These are phyloP conservation scores for Suhomyces faveliae DNA, from an alignment of 805 yeast genomes.

Conservation along the genomic window DNA sequence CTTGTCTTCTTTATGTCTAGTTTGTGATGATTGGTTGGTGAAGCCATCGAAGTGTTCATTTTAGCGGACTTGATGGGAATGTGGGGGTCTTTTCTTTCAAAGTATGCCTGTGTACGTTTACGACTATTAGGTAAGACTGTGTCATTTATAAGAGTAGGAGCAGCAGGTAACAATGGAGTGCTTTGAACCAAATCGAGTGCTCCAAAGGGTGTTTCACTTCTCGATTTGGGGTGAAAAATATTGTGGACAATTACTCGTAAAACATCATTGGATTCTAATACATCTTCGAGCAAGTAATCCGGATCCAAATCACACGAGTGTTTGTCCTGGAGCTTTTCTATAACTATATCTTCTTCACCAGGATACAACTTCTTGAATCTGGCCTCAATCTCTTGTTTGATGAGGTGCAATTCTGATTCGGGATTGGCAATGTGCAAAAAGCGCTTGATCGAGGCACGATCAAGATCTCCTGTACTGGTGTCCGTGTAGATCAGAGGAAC, in stretches of 20 bases:
- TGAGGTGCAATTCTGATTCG: constrained; percentile 43
- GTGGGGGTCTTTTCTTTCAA: constrained; percentile 22
- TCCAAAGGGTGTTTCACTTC: constrained; percentile 2
- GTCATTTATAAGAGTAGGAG: constrained; percentile 19
- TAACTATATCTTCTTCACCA: constrained; percentile 49
- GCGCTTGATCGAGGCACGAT: constrained; percentile 34
- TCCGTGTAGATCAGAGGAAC: constrained; percentile 26
- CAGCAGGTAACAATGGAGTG: constrained; percentile 17
- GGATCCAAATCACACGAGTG: constrained; percentile 77
- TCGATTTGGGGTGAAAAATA: constrained; percentile 11
- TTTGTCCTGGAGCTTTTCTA: constrained; percentile 64
- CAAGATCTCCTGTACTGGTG: constrained; percentile 18
- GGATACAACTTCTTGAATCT: constrained; percentile 69
- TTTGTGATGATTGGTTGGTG: constrained; percentile 1
- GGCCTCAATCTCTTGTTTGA: constrained; percentile 52
- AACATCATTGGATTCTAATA: constrained; percentile 46
- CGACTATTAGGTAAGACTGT: constrained; percentile 13
- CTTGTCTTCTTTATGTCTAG: neutral
- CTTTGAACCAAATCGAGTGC: constrained; percentile 9
- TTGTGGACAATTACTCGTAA: constrained; percentile 36
- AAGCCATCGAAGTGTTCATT: neutral
- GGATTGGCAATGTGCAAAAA: constrained; percentile 65
- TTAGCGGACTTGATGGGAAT: constrained; percentile 20
- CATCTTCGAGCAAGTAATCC: constrained; percentile 63
- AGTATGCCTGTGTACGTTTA: constrained; percentile 21